These are phyloP conservation scores for Jamesozyma spencerorum DNA, from an alignment of 805 yeast genomes.

Conservation along the genomic window DNA sequence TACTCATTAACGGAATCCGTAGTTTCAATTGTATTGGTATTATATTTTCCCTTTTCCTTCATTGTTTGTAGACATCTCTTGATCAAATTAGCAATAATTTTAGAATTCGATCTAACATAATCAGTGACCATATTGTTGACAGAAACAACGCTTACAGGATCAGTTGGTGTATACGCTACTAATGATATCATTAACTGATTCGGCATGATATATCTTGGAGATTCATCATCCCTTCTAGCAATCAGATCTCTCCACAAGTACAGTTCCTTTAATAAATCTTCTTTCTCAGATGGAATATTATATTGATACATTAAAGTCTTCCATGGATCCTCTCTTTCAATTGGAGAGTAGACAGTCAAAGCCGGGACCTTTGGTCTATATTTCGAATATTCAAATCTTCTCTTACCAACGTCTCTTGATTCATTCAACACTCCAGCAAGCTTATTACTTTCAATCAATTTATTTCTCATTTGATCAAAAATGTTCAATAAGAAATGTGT, in stretches of 20 bases:
- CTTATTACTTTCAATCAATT: constrained; percentile 43
- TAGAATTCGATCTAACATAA: constrained; percentile 48
- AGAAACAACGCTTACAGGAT: constrained; percentile 44
- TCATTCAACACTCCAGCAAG: constrained; percentile 57
- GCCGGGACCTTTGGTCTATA: constrained; percentile 39
- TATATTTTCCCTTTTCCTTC: constrained; percentile 6
- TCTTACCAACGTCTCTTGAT: constrained; percentile 69
- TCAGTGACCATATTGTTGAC: constrained; percentile 41
- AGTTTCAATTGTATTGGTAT: background rate
- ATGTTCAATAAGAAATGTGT: constrained; percentile 84
- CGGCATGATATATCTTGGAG: constrained; percentile 74
- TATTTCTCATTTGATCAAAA: constrained; percentile 62
- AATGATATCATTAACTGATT: constrained; percentile 64
- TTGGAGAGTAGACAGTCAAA: constrained; percentile 38
- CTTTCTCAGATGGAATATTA: constrained; percentile 47
- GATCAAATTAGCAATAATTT: constrained; percentile 51
- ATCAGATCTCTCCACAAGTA: constrained; percentile 74
- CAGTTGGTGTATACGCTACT: constrained; percentile 49
- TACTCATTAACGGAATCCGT: background rate
- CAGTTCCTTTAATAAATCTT: constrained; percentile 48
- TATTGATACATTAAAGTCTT: constrained; percentile 50
- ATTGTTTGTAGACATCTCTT: constrained; percentile 30
- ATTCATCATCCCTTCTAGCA: constrained; percentile 77
- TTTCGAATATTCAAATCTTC: constrained; percentile 73
- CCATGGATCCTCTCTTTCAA: constrained; percentile 61